phyloP scores from a whole-genome alignment of 2,329 filamentous ascomycete species.

The Colletotrichum orchidophilum region DNA sequence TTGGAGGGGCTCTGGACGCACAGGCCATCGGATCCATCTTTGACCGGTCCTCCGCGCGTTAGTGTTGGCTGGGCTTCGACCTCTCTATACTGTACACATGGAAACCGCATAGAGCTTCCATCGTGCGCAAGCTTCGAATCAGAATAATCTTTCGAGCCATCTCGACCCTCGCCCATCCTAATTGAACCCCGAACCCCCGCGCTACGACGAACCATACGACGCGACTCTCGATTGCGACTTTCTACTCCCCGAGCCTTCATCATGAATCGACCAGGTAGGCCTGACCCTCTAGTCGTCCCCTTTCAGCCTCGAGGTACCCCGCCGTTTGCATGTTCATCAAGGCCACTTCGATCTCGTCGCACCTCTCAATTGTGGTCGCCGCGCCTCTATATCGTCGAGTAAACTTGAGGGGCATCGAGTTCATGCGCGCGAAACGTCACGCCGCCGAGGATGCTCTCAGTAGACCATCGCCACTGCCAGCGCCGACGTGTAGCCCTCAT shows the following conservation, averaged over 20 bases:
- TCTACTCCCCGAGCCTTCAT: slow-evolving; percentile 40
- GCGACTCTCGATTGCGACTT: slow-evolving; percentile 20
- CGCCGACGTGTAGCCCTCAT: background rate
- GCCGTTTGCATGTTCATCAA: slow-evolving; percentile 31
- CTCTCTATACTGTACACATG: slow-evolving; percentile 28
- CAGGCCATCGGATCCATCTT: slow-evolving; percentile 36
- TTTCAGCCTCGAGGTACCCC: slow-evolving; percentile 28
- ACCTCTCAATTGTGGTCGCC: background rate
- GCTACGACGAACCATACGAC: slow-evolving; percentile 32
- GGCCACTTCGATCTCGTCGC: slow-evolving; percentile 11
- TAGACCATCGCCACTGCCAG: slow-evolving; percentile 9
- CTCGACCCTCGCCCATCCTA: slow-evolving; percentile 31
- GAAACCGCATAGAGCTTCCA: slow-evolving; percentile 29
- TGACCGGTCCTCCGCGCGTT: slow-evolving; percentile 33
- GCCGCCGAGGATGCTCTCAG: background rate
- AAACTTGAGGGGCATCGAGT: background rate
- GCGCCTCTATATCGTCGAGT: background rate
- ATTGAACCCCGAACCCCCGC: slow-evolving; percentile 19
- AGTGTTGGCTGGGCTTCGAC: slow-evolving; percentile 26
- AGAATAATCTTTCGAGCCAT: slow-evolving; percentile 25
- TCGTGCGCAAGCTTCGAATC: slow-evolving; percentile 23
- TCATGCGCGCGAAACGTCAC: slow-evolving; percentile 7
- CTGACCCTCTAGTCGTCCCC: slow-evolving; percentile 32
- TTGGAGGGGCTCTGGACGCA: slow-evolving; percentile 28
- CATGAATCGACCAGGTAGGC: slow-evolving; percentile 71